Evolutionary conservation across 805 yeast genomes (phyloP).

Genomic region (baker's yeast (Saccharomyces cerevisiae)): DNA sequence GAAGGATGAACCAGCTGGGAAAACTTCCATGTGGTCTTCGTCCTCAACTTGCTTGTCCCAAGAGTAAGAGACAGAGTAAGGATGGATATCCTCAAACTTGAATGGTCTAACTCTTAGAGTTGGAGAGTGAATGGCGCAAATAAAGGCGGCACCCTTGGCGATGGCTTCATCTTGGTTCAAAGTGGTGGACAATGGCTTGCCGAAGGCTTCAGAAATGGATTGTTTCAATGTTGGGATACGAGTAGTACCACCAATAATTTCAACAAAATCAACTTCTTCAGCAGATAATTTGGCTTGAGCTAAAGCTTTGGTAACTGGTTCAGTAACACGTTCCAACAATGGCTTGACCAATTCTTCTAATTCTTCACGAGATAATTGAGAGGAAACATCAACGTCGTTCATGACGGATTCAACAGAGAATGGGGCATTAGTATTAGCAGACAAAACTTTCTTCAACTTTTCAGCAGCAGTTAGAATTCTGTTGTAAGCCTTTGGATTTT

Average conservation of each 20-base stretch:
- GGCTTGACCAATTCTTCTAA: constrained; percentile 84
- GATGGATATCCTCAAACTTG: constrained; percentile 92
- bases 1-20: constrained; percentile 85
- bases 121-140: constrained; percentile 97
- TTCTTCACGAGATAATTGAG: constrained; percentile 80
- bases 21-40: constrained; percentile 82
- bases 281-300: constrained; percentile 63
- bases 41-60: constrained; percentile 94
- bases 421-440: constrained; percentile 92
- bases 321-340: constrained; percentile 60
- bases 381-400: constrained; percentile 92
- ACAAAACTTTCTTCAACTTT: constrained; percentile 85
- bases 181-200: constrained; percentile 80
- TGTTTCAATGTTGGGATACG: constrained; percentile 91
- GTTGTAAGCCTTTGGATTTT: constrained; percentile 89
- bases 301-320: constrained; percentile 75
- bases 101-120: constrained; percentile 96
- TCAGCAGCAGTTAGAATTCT: constrained; percentile 88
- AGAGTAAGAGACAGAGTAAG: constrained; percentile 81
- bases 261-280: constrained; percentile 78
- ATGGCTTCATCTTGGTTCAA: constrained; percentile 98
- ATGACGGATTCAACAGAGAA: constrained; percentile 90
- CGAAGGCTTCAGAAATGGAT: constrained; percentile 67
- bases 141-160: constrained; percentile 97
- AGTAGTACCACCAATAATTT: constrained; percentile 94